Base-by-base conservation (phyloP, 495 filamentous ascomycete genomes). In the Trichocladium uniseriatum region DNA sequence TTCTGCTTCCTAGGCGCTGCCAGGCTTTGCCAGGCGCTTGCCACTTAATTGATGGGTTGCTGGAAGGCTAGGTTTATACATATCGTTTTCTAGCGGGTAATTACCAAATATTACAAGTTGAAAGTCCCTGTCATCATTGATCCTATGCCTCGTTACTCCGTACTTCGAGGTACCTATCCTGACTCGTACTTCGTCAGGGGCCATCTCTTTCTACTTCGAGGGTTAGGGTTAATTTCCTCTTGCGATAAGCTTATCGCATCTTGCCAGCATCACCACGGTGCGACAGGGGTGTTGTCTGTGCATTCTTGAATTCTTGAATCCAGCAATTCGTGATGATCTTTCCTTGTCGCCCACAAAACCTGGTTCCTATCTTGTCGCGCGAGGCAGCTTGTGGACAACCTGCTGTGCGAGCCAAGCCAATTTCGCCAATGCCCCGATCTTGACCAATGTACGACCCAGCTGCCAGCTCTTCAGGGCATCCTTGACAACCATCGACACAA, bases 41-140 rank as follows among this genome's bases (percentile, higher is more conserved):
- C 24, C 24, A 27, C 24, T 27, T 27, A 3, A 29, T 38, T 19
- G 35, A 48, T 51, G 47, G 52, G 55, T 45, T 54, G 46, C 35
- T 35, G 48, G 10, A 27, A 41, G 54, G 54, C 44, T 49, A 34
- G 51, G 43, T 55, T 61, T n/a, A 48, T 51, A 61, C 58, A 61
- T 36, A 15, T 28, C 29, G 18, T 9, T 16, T 31, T 18, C 21
- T 36, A 27, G 24, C 24, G 3, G 24, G 8, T 27, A 3, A 27
- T 3, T 4, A 4, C 3, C 8, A 27, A 27, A 27, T 27, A 27
- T 27, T 8, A 27, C 24, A 27, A 27, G 24, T n/a, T n/a, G n/a
- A n/a, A n/a, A n/a, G n/a, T n/a, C n/a, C n/a, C 24, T 27, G 8
- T 8, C 24, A 27, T 27, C 24, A 27, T 27, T 8, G 24, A 8